These are phyloP conservation scores for Termitomyces heimii DNA, from an alignment of 768 basidiomycete species.

Conservation along the genomic window DNA sequence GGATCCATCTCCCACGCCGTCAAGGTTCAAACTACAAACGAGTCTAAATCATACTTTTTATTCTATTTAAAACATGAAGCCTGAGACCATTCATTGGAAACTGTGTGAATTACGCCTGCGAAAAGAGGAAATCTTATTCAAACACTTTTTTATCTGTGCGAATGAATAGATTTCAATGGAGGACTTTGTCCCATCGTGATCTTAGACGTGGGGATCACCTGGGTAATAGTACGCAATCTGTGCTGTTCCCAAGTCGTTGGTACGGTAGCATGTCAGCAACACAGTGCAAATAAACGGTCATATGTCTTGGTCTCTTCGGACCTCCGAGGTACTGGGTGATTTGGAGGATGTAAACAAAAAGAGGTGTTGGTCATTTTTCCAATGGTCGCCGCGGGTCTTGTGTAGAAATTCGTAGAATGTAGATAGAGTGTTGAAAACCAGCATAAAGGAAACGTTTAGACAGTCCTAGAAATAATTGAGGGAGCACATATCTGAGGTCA, in stretches of 20 bases:
- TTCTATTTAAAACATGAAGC: neutral
- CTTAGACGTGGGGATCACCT: conserved; percentile 1
- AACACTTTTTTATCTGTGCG: neutral
- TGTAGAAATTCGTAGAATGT: neutral
- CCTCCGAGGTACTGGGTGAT: neutral
- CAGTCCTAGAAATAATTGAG: neutral
- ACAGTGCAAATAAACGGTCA: neutral
- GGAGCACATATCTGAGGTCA: neutral
- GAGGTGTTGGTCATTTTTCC: neutral
- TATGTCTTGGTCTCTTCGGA: neutral
- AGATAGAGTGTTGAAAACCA: neutral
- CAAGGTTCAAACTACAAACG: neutral
- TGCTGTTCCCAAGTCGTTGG: neutral
- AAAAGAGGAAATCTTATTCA: neutral
- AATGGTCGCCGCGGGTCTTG: neutral
- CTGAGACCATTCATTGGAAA: neutral
- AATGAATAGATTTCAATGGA: neutral
- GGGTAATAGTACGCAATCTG: neutral
- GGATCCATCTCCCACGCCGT: neutral
- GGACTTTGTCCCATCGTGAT: neutral
- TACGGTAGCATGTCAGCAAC: neutral
- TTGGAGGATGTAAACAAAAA: neutral
- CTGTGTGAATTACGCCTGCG: neutral
- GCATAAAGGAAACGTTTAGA: no score
- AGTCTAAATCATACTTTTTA: neutral